Percentiles rank a stretch among this genome's conserved stretches.
Conservation (phyloP, 2,329 filamentous ascomycete species). For the Aspergillus texensis region DNA sequence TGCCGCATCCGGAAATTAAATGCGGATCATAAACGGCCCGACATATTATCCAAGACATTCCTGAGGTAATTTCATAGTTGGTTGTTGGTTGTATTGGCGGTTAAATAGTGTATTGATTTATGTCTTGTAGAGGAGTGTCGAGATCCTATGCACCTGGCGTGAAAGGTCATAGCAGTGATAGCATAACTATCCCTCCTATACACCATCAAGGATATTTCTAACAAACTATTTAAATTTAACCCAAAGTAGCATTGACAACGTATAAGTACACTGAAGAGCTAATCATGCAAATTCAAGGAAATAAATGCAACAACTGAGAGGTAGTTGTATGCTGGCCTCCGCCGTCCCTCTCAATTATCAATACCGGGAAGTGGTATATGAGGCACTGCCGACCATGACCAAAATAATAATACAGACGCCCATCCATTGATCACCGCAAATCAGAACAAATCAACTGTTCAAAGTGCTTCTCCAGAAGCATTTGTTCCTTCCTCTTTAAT, state of each 20-base stretch:
- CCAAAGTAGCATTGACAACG: slow-evolving; percentile 27
- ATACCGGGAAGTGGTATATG: slow-evolving; percentile 9
- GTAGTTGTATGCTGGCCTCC: slow-evolving; percentile 5
- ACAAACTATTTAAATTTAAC: not conserved
- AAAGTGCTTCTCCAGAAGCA: not conserved
- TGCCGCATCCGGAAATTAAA: slow-evolving; percentile 24
- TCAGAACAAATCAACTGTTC: slow-evolving; percentile 9
- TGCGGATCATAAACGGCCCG: slow-evolving; percentile 25
- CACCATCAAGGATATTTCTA: not conserved
- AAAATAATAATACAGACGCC: slow-evolving; percentile 25
- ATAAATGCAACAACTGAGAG: slow-evolving; percentile 14
- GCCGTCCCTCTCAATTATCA: not conserved
- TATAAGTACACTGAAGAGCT: slow-evolving; percentile 39
- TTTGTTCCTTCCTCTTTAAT: slow-evolving; percentile 20
- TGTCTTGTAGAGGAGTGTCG: not conserved
- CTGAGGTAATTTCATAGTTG: not conserved
- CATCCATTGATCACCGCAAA: slow-evolving; percentile 12
- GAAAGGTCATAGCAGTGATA: not conserved
- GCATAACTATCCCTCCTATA: not conserved
- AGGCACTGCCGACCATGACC: slow-evolving; percentile 16
- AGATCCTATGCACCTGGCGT: not conserved
- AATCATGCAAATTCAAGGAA: slow-evolving; percentile 28
- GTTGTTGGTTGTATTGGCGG: not conserved
- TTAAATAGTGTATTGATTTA: not conserved
- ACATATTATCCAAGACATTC: not conserved